Conservation (phyloP, 139 green algal genomes). For the Chlamydomonas schloesseri region DNA sequence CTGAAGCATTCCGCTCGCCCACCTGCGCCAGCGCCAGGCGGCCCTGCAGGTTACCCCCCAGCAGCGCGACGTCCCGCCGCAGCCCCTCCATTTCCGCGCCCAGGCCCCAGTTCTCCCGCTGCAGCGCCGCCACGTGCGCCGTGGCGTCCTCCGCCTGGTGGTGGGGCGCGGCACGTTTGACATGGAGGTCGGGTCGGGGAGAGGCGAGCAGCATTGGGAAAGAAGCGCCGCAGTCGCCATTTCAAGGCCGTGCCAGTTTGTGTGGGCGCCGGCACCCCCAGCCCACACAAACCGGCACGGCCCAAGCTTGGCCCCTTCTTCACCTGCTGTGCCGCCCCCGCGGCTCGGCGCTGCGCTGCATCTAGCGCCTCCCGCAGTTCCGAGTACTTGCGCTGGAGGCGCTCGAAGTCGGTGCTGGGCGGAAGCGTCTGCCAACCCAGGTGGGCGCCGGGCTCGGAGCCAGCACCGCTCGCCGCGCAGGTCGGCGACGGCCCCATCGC, state of each 20-base stretch:
- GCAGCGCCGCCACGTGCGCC: constrained; percentile 4
- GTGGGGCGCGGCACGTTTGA: neutral
- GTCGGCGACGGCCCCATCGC: too few species aligned
- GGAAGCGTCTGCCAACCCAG: constrained; percentile 14
- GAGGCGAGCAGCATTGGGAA: too few species aligned
- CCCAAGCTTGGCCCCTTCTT: too few species aligned
- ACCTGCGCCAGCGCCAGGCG: constrained; percentile 47
- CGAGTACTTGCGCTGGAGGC: constrained; percentile 25
- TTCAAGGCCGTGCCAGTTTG: too few species aligned
- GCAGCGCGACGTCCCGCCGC: constrained; percentile 47
- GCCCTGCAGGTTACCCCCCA: constrained; percentile 56
- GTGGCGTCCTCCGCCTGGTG: neutral
- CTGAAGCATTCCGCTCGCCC: too few species aligned
- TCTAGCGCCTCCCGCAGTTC: constrained; percentile 33
- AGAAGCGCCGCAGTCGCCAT: too few species aligned
- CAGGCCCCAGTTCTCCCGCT: constrained; percentile 39
- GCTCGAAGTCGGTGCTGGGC: constrained; percentile 17
- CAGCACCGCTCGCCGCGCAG: neutral
- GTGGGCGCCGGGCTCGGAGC: neutral
- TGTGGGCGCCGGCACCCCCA: too few species aligned
- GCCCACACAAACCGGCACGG: too few species aligned
- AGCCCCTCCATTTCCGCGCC: constrained; percentile 23
- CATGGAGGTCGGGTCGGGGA: too few species aligned
- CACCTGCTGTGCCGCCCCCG: constrained; percentile 23
- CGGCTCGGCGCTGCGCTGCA: neutral